Evolutionary conservation across 2,329 filamentous ascomycete genomes (phyloP).

Genomic region (Botrytis porri): DNA sequence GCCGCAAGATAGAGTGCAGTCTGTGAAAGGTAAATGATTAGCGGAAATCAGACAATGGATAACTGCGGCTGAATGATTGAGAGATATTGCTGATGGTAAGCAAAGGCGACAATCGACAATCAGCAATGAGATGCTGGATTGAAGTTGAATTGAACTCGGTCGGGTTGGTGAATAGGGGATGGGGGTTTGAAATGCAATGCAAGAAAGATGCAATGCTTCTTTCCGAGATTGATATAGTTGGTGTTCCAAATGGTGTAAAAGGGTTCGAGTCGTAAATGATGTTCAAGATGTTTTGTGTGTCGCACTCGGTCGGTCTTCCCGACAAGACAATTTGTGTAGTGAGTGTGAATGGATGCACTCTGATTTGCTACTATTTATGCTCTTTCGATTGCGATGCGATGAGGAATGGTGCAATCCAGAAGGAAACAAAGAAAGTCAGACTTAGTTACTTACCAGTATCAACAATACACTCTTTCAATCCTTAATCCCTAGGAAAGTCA

Average conservation of each 20-base stretch:
- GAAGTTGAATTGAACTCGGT: background rate
- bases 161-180: conserved; percentile 4
- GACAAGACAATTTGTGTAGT: background rate
- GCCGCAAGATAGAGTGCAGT: conserved; percentile 59
- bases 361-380: too few relatives aligned
- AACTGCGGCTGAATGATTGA: conserved; percentile 4
- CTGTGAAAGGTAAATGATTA: conserved; percentile 32
- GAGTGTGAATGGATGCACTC: background rate
- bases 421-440: background rate
- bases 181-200: background rate
- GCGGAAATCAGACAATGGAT: conserved; percentile 4
- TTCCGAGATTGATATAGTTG: background rate
- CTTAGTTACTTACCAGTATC: background rate
- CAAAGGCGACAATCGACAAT: background rate
- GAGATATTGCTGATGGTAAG: background rate
- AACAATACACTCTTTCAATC: background rate
- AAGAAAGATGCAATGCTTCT: background rate
- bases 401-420: background rate
- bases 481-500: background rate
- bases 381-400: background rate
- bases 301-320: background rate
- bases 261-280: background rate
- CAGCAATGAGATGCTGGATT: background rate
- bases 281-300: background rate
- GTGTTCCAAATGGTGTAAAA: background rate